Conservation (phyloP, 202 grass and related monocot species). For the Setaria italica region DNA sequence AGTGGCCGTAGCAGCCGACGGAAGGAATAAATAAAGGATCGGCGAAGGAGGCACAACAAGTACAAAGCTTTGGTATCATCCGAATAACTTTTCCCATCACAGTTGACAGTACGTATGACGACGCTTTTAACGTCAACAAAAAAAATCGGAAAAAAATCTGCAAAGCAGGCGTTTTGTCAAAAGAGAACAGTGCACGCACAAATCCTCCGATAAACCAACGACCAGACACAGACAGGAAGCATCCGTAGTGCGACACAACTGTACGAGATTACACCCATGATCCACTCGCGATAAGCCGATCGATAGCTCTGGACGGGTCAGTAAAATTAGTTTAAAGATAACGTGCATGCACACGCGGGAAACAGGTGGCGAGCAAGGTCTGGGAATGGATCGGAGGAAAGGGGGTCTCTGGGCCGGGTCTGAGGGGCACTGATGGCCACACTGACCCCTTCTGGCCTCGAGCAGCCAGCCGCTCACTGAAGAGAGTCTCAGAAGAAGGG, state of each 20-base stretch:
- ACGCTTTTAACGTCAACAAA: constrained; percentile 10
- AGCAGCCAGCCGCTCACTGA: constrained; percentile 11
- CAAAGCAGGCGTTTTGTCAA: constrained; percentile 37
- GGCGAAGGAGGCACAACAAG: background rate
- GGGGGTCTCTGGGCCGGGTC: background rate
- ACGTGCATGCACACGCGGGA: background rate
- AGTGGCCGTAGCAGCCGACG: background rate
- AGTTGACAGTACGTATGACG: background rate
- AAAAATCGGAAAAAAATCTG: constrained; percentile 2
- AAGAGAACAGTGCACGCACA: constrained; percentile 14
- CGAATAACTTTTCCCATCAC: constrained; percentile 4
- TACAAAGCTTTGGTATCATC: constrained; percentile 34
- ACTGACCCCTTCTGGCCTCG: constrained; percentile 35
- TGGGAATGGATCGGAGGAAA: no score
- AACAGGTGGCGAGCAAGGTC: constrained; percentile 12
- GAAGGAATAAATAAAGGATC: constrained; percentile 42
- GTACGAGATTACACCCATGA: background rate
- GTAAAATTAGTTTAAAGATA: background rate
- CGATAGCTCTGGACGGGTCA: background rate
- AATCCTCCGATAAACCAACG: constrained; percentile 4
- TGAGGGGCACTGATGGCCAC: constrained; percentile 36
- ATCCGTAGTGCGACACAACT: background rate
- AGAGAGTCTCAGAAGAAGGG: background rate
- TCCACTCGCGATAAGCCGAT: background rate
- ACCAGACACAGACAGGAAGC: background rate